Evolutionary conservation across 2,329 filamentous ascomycete species (phyloP), one percentile per base, ranked within the genome.

Genomic region (Xylaria arbuscula): DNA sequence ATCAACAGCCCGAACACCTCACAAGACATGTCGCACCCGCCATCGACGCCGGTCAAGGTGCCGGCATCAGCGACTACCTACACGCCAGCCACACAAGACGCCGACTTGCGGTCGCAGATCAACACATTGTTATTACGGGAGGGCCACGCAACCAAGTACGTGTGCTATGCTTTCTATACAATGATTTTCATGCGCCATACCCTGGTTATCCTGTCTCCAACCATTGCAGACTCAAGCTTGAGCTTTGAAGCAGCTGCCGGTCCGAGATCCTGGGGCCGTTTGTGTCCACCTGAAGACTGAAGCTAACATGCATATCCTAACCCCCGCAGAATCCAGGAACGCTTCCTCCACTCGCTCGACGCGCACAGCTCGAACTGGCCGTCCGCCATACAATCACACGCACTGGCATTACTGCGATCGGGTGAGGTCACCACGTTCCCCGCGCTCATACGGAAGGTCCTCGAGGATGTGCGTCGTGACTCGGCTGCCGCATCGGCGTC

Each of bases 331-430:
- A 90, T 91, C 73, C 88, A 90, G 82, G 88, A 90, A 66, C 81
- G 84, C 51, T 85, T 91, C 76, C 85, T 90, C 50, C 88, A 90
- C 80, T 79, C 86, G 68, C 86, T 91, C 61, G 82, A 90, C 78
- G 81, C 88, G 57, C 83, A 89, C 79, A 78, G 82, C 4, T 81
- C 84, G 71, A 89, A 91, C 82, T 91, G 89, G 88, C 88, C 88
- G 1, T 88, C 88, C 11, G 75, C 81, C 57, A 81, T 91, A 70
- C 87, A 90, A 74, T 79, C 81, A 63, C 88, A 90, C 78, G 89
- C 88, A 47, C 84, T 90, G 40, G 72, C 83, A 22, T 85, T 90
- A 72, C 84, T 90, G 28, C 88, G 88, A 70, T 85, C 83, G 53
- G 87, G 87, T 78, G 86, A 90, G 69, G 83, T 85, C 57, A 84